Evolutionary conservation across 2,329 filamentous ascomycete genomes (phyloP), one percentile per base, ranked within the genome.

Genomic region (Xylaria sp.): DNA sequence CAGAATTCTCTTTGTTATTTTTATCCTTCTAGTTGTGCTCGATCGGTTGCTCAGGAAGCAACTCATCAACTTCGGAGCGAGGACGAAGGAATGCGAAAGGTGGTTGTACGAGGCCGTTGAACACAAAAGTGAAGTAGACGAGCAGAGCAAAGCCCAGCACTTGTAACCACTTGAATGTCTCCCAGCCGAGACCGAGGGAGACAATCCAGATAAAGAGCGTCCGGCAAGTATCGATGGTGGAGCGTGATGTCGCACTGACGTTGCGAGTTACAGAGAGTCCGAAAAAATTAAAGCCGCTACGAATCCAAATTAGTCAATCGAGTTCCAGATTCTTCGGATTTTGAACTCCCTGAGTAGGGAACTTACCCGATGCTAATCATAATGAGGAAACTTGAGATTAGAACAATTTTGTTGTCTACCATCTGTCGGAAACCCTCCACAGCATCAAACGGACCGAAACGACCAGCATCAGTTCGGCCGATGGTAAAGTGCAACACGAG

Each of bases 141-240:
- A 99, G 86, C 71, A 97, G 82, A 1, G 83, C 92, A 73, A 99
- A 99, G 1, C 96, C 96, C 2, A 88, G 78, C 15, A 99, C 93
- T 81, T 99, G 96, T 6, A 99, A 87, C 91, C 93, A 96, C 81
- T 98, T 98, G 87, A 99, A 98, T 0, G 89, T 90, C 82, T 99
- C 96, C 96, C 96, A 99, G 67, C 94, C 94, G 1, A 99, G 87
- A 3, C 92, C 93, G 4, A 99, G 87, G 20, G 93, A 97, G 15
- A 97, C 92, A 31, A 99, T 86, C 96, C 96, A 99, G 80, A 99
- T 98, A 82, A 99, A 98, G 0, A 99, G 87, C 0, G 96, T 99
- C 45, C 95, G 90, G 84, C 94, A 98, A 0, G 96, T 99, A 79
- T 99, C 96, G 74, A 99, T 98, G 36, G 95, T 98, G 36, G 93